These are phyloP conservation scores for Leccinum griseonigrum DNA, from an alignment of 1,284 basidiomycete species.

Conservation along the genomic window DNA sequence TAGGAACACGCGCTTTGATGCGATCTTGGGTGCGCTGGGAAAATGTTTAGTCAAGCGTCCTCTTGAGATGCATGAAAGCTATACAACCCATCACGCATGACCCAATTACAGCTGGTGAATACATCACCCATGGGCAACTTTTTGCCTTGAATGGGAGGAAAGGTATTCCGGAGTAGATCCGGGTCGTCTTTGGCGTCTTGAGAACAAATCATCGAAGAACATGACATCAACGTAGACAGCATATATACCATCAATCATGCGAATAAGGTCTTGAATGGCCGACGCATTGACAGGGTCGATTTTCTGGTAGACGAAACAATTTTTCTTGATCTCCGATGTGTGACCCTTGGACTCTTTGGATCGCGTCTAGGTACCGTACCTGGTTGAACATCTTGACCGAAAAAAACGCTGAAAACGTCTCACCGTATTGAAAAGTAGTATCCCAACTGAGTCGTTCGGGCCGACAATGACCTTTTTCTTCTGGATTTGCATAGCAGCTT, in stretches of 20 bases:
- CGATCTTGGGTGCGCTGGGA: slow-evolving; percentile 76
- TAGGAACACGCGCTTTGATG: slow-evolving; percentile 88
- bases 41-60: background rate
- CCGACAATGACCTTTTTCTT: slow-evolving; percentile 88
- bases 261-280: slow-evolving; percentile 72
- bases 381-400: slow-evolving; percentile 3
- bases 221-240: background rate
- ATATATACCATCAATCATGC: slow-evolving; percentile 66
- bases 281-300: slow-evolving; percentile 79
- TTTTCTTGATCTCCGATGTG: slow-evolving; percentile 71
- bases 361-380: slow-evolving; percentile 41
- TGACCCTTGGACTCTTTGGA: slow-evolving; percentile 49
- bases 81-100: slow-evolving; percentile 79
- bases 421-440: slow-evolving; percentile 92
- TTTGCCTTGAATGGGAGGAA: slow-evolving; percentile 57
- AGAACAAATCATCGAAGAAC: slow-evolving; percentile 9
- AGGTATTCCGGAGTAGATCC: slow-evolving; percentile 49
- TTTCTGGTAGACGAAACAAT: slow-evolving; percentile 74
- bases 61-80: background rate
- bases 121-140: slow-evolving; percentile 77
- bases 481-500: slow-evolving; percentile 81
- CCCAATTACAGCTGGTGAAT: slow-evolving; percentile 84
- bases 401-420: slow-evolving; percentile 26
- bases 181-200: slow-evolving; percentile 60
- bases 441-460: slow-evolving; percentile 85